Evolutionary conservation across 2,329 filamentous ascomycete species (phyloP), one percentile per base, ranked within the genome.

Genomic region (Arthroderma uncinatum): DNA sequence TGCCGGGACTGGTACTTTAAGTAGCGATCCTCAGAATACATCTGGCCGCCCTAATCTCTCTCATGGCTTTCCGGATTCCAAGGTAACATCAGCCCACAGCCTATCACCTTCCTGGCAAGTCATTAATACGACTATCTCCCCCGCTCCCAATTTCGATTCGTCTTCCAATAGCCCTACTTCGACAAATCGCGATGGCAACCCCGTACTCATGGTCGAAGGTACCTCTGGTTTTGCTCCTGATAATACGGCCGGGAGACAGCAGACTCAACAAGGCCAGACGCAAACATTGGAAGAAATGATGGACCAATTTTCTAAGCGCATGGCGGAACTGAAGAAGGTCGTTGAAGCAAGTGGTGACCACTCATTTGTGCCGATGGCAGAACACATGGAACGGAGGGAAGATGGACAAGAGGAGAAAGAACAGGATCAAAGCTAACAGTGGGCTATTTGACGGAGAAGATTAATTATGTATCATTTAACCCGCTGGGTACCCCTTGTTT

Each of bases 101-200:
- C 74, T 96, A 10, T 86, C 82, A 7, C 74, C 84, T 0, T 81
- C 85, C 53, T 97, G 92, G 84, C 83, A 86, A 64, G 77, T 85
- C 12, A 72, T 82, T 34, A 71, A 73, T 14, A 78, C 79, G 0
- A 71, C 72, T 8, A 71, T 86, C 8, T 73, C 74, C 6, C 74
- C 76, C 8, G 84, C 85, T 14, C 85, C 85, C 1, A 85, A 81
- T 1, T 86, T 83, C 67, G 80, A 81, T 53, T 59, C 61, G 16
- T 56, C 61, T 28, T 54, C 58, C 9, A 77, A 76, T 44, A 74
- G 71, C 25, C 81, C 82, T 50, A 44, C 50, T 2, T 30, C 56
- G 7, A 75, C 82, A 47, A 77, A 77, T 1, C 71, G 71, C 47
- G 23, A 59, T 21, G 71, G 67, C 36, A 65, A 68, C 6, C 57